Percentiles rank a stretch among this genome's conserved stretches.
phyloP scores from a whole-genome alignment of 208 protist species.

The Trypanosoma mega region DNA sequence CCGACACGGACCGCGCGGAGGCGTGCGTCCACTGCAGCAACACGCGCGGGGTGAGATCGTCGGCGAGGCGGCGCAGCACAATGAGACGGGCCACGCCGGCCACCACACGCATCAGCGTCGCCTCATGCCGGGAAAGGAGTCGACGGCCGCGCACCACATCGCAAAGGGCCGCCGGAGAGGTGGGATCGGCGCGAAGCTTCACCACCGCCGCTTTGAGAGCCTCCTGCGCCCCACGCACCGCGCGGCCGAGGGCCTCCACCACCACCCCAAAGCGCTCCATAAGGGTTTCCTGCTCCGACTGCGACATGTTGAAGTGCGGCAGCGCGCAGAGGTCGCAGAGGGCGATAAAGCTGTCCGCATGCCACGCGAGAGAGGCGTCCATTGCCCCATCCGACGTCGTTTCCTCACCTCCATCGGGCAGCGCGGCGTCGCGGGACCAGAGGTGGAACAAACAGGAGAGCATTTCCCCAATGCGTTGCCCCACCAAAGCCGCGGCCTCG shows the following conservation, averaged over 20 bases:
- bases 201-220: constrained; percentile 39
- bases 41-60: constrained; percentile 44
- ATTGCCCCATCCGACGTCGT: too few species aligned
- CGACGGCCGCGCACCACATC: constrained; percentile 40
- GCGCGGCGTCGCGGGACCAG: constrained; percentile 10
- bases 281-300: constrained; percentile 63
- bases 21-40: constrained; percentile 68
- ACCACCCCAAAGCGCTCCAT: constrained; percentile 41
- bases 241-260: constrained; percentile 32
- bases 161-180: constrained; percentile 5
- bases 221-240: constrained; percentile 38
- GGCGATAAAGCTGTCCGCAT: constrained; percentile 39
- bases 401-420: too few species aligned
- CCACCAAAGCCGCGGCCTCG: not conserved
- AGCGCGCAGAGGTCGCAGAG: constrained; percentile 71
- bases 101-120: constrained; percentile 60
- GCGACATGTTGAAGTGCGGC: constrained; percentile 42
- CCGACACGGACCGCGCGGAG: constrained; percentile 65
- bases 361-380: constrained; percentile 9
- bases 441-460: constrained; percentile 21
- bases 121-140: constrained; percentile 41
- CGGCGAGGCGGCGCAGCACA: constrained; percentile 49
- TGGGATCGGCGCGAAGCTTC: constrained; percentile 10
- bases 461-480: constrained; percentile 29
- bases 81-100: constrained; percentile 61